Conservation (phyloP, 129 eudicot species). For the Tagetes erecta region DNA sequence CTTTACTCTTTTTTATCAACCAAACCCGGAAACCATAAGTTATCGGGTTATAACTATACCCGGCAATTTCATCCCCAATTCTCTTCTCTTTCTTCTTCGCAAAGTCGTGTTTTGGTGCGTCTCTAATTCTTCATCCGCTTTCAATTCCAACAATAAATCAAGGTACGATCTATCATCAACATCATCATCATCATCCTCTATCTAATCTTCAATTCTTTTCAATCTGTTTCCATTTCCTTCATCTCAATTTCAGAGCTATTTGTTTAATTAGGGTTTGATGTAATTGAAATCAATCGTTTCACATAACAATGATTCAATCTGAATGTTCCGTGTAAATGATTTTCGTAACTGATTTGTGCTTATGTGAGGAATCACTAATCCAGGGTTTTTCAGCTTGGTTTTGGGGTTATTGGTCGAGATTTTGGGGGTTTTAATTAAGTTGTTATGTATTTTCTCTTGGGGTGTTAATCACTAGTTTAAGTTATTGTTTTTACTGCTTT, state of each 20-base stretch:
- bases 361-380: slow-evolving; percentile 7
- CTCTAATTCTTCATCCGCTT: not conserved
- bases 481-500: slow-evolving; percentile 4
- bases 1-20: not conserved
- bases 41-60: slow-evolving; percentile 30
- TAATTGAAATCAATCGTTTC: not conserved
- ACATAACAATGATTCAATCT: slow-evolving; percentile 3
- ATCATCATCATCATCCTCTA: not conserved
- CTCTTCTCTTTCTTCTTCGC: not conserved
- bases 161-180: slow-evolving; percentile 19
- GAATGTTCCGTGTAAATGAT: no score
- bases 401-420: slow-evolving; percentile 1
- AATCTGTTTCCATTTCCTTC: slow-evolving; percentile 1
- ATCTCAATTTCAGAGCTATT: slow-evolving; percentile 11
- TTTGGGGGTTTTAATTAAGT: slow-evolving; percentile 15
- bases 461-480: not conserved
- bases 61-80: slow-evolving; percentile 20
- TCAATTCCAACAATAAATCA: slow-evolving; percentile 12
- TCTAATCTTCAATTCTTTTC: not conserved
- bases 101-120: slow-evolving; percentile 14
- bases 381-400: not conserved
- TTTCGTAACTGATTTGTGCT: no score
- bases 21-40: slow-evolving; percentile 23
- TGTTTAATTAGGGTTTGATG: slow-evolving; percentile 33
- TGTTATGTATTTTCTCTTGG: not conserved